Percentiles rank a stretch among this genome's conserved stretches.
Evolutionary conservation across 2,329 filamentous ascomycete genomes (phyloP).

Genomic region (Aspergillus sp.): DNA sequence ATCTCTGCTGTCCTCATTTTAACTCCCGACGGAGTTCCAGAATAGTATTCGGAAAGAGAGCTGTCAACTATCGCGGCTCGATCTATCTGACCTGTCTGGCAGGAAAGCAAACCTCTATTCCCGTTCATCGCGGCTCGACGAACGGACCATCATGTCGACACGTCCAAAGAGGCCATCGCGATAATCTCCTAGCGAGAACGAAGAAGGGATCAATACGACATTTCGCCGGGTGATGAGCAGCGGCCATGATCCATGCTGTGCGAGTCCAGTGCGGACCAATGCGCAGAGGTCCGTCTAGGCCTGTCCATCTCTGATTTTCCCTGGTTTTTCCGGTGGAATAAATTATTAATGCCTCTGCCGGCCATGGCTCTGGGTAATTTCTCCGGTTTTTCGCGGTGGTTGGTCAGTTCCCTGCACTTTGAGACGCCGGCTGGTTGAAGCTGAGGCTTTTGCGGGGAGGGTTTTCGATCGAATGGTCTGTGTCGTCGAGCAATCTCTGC

Average conservation of each 20-base stretch:
- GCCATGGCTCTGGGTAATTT: neutral
- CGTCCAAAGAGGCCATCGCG: neutral
- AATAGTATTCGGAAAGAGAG: too few relatives aligned
- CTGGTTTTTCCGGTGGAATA: too few relatives aligned
- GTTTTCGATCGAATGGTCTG: neutral
- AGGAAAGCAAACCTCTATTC: neutral
- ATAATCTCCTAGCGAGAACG: neutral
- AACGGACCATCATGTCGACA: neutral
- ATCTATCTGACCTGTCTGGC: neutral
- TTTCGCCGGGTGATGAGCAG: too few relatives aligned
- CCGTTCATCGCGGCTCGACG: neutral
- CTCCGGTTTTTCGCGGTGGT: neutral
- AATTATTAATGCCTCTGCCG: too few relatives aligned
- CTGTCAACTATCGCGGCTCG: neutral
- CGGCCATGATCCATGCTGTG: too few relatives aligned
- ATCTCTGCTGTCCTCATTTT: neutral
- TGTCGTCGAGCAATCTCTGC: neutral
- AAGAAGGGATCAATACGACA: neutral
- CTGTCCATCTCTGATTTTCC: too few relatives aligned
- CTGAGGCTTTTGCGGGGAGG: too few relatives aligned
- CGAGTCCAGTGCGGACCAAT: too few relatives aligned
- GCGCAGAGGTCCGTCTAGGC: too few relatives aligned
- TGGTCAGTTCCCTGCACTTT: neutral
- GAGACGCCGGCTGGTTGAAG: neutral
- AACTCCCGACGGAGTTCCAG: too few relatives aligned